Percentiles rank a stretch among this genome's conserved stretches.
These are phyloP conservation scores for Coprinopsis sp. DNA, from an alignment of 768 basidiomycete species.

Conservation along the genomic window DNA sequence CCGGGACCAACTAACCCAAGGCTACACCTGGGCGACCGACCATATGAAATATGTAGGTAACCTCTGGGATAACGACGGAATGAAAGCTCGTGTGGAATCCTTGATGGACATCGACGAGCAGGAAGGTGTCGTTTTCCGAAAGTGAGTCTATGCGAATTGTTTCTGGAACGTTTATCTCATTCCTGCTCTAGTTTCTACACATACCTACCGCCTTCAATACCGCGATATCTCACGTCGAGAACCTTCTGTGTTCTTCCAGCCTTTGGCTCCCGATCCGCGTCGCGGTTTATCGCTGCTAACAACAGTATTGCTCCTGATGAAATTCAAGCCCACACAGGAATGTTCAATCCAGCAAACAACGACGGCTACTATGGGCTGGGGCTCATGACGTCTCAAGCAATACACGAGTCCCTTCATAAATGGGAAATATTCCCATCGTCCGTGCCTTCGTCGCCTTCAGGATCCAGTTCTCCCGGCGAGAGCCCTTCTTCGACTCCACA, in stretches of 20 bases:
- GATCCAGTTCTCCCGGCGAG: not conserved
- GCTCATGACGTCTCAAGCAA: conserved; percentile 54
- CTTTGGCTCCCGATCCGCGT: conserved; percentile 38
- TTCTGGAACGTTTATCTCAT: not conserved
- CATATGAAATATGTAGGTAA: conserved; percentile 88
- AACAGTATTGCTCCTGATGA: conserved; percentile 74
- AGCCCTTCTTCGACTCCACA: not conserved
- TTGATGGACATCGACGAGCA: conserved; percentile 57
- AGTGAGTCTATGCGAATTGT: conserved; percentile 40
- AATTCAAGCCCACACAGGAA: conserved; percentile 79
- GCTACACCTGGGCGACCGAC: conserved; percentile 74
- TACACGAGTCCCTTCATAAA: conserved; percentile 52
- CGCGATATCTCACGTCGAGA: conserved; percentile 47
- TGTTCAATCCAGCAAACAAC: conserved; percentile 79
- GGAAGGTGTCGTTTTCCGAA: conserved; percentile 65
- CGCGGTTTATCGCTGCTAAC: conserved; percentile 56
- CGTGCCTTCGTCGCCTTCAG: not conserved
- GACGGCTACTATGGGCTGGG: conserved; percentile 91
- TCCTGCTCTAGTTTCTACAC: conserved; percentile 66
- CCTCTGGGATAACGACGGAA: conserved; percentile 71
- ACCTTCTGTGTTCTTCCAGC: conserved; percentile 80
- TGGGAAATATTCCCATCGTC: not conserved
- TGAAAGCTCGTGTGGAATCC: conserved; percentile 57
- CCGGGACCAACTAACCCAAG: conserved; percentile 65
- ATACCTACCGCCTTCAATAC: conserved; percentile 64